Evolutionary conservation across 2,329 filamentous ascomycete species (phyloP), one percentile per base, ranked within the genome.

Genomic region (Diaporthe sp.): DNA sequence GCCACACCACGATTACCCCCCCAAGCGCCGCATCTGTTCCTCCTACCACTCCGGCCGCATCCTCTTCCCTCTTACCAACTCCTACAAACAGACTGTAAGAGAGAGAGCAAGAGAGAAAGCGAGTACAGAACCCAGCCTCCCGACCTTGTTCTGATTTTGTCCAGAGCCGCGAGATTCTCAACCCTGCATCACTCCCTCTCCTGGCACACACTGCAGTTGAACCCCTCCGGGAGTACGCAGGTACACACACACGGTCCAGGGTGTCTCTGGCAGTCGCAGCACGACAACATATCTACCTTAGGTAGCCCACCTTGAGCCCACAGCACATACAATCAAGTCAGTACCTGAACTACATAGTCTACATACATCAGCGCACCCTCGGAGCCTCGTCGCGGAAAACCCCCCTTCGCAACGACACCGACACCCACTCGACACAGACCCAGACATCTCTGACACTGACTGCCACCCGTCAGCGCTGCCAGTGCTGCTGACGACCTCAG

Each of bases 401-500:
- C 34, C n/a, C 61, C 61, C 55, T 46, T 70, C 68, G 57, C 57
- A 55, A 58, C 49, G 51, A 58, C 42, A 49, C 68, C 34, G 34
- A 61, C 57, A 25, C 39, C 25, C 39, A 55, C 55, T 15, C 51
- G 15, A 42, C 72, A 37, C 62, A 49, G 28, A 34, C 49, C 65
- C 39, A 67, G n/a, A 73, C 60, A 39, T 61, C 58, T 62, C 58
- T 42, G 39, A 62, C 15, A 57, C 46, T 49, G 67, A 53, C 51
- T 25, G 42, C 25, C 57, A 60, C 44, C 19, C 34, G 10, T 44
- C 46, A 71, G 44, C 49, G 55, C 55, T 76, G 61, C 58, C 61
- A 44, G 67, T 67, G 71, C 44, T 60, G 71, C 57, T 65, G 53
- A 73, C 80, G 44, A 70, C 42, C 22, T 55, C 46, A 44, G 39